phyloP scores from a whole-genome alignment of 208 protist species.

The Zelonia costaricensis region DNA sequence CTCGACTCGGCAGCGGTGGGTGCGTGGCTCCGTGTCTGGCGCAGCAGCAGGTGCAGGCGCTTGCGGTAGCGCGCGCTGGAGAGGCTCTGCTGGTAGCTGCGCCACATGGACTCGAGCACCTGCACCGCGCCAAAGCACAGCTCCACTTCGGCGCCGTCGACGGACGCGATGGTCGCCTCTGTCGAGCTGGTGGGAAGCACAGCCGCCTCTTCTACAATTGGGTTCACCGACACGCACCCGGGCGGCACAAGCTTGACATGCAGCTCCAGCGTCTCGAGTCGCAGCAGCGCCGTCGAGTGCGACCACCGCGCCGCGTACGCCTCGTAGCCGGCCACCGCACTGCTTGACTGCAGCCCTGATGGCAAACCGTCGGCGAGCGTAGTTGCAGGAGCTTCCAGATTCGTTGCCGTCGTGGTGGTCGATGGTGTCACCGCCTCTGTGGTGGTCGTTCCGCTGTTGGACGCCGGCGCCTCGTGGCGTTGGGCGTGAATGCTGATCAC shows the following conservation, averaged over 20 bases:
- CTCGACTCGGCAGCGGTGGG: background rate
- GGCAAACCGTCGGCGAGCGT: background rate
- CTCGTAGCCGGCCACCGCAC: background rate
- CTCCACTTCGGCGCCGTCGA: constrained; percentile 19
- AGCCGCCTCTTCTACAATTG: constrained; percentile 5
- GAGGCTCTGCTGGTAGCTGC: constrained; percentile 52
- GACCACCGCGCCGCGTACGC: constrained; percentile 19
- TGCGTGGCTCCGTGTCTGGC: background rate
- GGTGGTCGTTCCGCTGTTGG: background rate
- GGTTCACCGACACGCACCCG: constrained; percentile 1
- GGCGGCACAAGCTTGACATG: constrained; percentile 21
- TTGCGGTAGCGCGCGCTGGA: constrained; percentile 54
- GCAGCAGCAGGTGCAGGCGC: constrained; percentile 55
- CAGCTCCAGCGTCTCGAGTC: constrained; percentile 14
- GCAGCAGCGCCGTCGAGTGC: constrained; percentile 14
- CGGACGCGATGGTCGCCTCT: constrained; percentile 20
- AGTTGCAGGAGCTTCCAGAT: too few species aligned
- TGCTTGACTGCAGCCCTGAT: background rate
- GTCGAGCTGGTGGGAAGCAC: constrained; percentile 15
- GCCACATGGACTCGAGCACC: constrained; percentile 35
- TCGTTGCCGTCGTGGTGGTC: too few species aligned
- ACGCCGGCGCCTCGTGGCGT: constrained; percentile 3
- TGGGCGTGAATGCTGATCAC: constrained; percentile 17
- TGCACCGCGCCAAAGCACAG: constrained; percentile 63
- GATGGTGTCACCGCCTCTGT: too few species aligned